Evolutionary conservation across 2,329 filamentous ascomycete genomes (phyloP), one percentile per base, ranked within the genome.

Genomic region (Monosporascus sp.): DNA sequence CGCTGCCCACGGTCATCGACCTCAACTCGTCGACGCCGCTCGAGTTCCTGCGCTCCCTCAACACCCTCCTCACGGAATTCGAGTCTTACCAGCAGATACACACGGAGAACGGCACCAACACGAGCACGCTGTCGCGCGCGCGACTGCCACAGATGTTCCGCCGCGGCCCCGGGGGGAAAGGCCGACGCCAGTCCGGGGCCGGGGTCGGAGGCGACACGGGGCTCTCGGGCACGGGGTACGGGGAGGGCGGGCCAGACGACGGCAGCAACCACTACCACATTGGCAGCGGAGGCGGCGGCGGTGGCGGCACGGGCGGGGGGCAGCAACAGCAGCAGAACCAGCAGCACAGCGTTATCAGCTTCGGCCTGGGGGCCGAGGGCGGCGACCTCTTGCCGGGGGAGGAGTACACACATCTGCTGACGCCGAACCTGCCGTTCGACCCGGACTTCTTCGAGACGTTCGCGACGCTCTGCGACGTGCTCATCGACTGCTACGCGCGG

Each of bases 361-460:
- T 85, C 64, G 67, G 67, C 5, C 59, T 68, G 8, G 67, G 80
- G 74, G 52, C 80, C 78, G 49, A 82, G 79, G 57, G 83, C 80
- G 64, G 81, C 77, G 88, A 91, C 58, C 78, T 91, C 24, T 75
- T 89, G 1, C 87, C 88, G 0, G 91, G 91, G 38, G 91, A 96
- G 66, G 90, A 95, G 64, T 99, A 97, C 69, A 84, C 85, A 0
- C 86, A 93, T 68, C 79, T 99, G 2, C 80, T 97, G 20, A 97
- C 93, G n/a, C 94, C 94, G 0, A 87, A 86, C 17, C 75, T 99
- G 48, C 94, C 94, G 0, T 99, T 99, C 66, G 92, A 97, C 59
- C 94, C 94, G 0, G 94, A 99, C 71, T 99, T 96, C 66, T 94
- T 93, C 70, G 91, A 95, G 74, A 97, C 92, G 0, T 97, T 97